Conservation (phyloP, 129 eudicot genomes). For the Flaveria trinervia region DNA sequence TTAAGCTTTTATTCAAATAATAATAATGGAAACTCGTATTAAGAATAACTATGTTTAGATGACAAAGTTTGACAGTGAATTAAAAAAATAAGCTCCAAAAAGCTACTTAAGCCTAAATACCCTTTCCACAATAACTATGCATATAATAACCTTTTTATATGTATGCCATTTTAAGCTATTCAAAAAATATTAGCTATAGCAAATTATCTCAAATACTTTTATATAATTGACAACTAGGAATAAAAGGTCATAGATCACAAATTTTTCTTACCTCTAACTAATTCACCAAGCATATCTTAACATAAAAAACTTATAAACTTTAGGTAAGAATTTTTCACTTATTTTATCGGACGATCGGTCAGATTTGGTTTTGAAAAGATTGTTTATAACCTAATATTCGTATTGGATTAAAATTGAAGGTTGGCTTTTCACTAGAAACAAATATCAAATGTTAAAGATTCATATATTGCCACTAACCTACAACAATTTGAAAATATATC, state of each 20-base stretch:
- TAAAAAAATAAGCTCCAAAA: too few relatives aligned
- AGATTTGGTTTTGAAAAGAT: not conserved
- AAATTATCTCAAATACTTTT: not conserved
- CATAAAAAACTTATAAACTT: too few relatives aligned
- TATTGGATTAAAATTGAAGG: not conserved
- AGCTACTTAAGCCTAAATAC: too few relatives aligned
- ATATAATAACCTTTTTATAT: not conserved
- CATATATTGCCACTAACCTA: not conserved
- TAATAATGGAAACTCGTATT: too few relatives aligned
- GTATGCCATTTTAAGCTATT: not conserved
- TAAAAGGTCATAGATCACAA: too few relatives aligned
- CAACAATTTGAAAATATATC: slow-evolving; percentile 17
- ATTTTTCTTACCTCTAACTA: too few relatives aligned
- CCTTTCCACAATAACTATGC: too few relatives aligned
- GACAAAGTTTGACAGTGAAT: too few relatives aligned
- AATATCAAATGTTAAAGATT: not conserved
- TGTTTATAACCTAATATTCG: not conserved
- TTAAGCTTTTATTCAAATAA: too few relatives aligned
- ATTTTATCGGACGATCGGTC: not conserved
- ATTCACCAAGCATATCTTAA: too few relatives aligned
- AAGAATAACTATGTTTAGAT: too few relatives aligned
- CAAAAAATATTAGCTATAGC: not conserved
- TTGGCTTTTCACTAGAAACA: not conserved
- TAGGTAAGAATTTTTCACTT: not conserved
- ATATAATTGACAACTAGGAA: not conserved